Conservation (phyloP, 805 yeast species). For the Cyberlindnera euphorbiae region DNA sequence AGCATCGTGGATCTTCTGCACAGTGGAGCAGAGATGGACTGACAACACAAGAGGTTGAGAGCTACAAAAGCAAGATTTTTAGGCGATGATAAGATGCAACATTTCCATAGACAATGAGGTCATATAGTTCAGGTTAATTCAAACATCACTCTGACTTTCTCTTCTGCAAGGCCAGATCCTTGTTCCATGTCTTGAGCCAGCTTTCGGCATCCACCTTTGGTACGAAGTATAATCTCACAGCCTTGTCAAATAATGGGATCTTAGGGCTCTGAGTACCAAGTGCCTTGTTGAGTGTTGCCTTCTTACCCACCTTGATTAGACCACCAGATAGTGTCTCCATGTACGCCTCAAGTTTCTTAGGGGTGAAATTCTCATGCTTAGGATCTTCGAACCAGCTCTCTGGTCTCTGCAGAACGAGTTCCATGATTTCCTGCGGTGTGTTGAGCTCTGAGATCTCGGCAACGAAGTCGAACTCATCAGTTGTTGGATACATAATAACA, state of each 20-base stretch:
- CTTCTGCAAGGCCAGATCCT: slow-evolving; percentile 50
- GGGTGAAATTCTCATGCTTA: slow-evolving; percentile 53
- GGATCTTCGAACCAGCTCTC: slow-evolving; percentile 60
- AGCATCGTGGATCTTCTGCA: slow-evolving; percentile 48
- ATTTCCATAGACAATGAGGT: background rate
- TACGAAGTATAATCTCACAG: slow-evolving; percentile 69
- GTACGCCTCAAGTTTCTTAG: slow-evolving; percentile 60
- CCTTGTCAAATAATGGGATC: slow-evolving; percentile 73
- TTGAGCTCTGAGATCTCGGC: slow-evolving; percentile 70
- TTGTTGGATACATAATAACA: slow-evolving; percentile 73
- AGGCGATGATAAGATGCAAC: slow-evolving; percentile 5
- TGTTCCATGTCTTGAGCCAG: slow-evolving; percentile 70
- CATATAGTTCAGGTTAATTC: background rate
- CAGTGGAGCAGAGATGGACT: slow-evolving; percentile 44
- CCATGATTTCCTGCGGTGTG: slow-evolving; percentile 59
- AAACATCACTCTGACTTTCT: slow-evolving; percentile 23
- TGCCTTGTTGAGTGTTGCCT: slow-evolving; percentile 58
- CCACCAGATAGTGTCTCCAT: slow-evolving; percentile 86
- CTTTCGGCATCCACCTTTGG: slow-evolving; percentile 61
- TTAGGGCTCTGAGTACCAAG: slow-evolving; percentile 57
- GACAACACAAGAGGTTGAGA: slow-evolving; percentile 41
- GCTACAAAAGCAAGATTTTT: slow-evolving; percentile 33
- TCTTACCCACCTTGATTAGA: slow-evolving; percentile 78
- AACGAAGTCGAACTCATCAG: slow-evolving; percentile 78
- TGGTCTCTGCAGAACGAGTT: slow-evolving; percentile 59